phyloP scores from a whole-genome alignment of 108 stramenopile species.

The Discostella stelligeroides region DNA sequence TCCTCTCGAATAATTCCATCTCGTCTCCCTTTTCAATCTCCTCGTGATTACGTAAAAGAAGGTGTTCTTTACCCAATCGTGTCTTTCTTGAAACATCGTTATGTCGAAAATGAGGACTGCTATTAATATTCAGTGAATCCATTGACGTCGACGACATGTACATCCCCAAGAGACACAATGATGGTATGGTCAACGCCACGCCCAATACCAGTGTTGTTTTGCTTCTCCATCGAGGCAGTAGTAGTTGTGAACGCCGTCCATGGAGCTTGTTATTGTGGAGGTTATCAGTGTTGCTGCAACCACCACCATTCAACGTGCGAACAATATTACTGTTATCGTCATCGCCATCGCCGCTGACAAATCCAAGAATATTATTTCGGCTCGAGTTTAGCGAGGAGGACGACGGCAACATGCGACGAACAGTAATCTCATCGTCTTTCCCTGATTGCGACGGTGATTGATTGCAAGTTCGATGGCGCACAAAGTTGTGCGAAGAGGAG shows the following conservation, averaged over 20 bases:
- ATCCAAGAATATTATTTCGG: no score
- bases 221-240: conserved; percentile 8
- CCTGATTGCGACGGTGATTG: neutral
- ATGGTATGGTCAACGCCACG: conserved; percentile 9
- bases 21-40: no score
- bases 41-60: no score
- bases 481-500: neutral
- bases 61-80: no score
- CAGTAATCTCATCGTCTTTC: no score
- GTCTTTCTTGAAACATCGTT: conserved; percentile 6
- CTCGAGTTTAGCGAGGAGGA: no score
- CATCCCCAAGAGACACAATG: conserved; percentile 9
- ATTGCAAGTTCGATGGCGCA: conserved; percentile 4
- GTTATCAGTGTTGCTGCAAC: neutral
- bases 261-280: conserved; percentile 14
- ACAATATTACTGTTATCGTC: neutral
- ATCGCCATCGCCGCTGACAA: no score
- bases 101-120: conserved; percentile 15
- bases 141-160: no score
- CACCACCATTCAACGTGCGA: neutral
- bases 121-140: no score
- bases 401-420: no score
- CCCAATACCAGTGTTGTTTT: conserved; percentile 17
- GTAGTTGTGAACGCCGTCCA: conserved; percentile 4
- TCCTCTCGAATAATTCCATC: no score